phyloP scores from a whole-genome alignment of 495 filamentous ascomycete species.

The Aspergillus nanangensis region DNA sequence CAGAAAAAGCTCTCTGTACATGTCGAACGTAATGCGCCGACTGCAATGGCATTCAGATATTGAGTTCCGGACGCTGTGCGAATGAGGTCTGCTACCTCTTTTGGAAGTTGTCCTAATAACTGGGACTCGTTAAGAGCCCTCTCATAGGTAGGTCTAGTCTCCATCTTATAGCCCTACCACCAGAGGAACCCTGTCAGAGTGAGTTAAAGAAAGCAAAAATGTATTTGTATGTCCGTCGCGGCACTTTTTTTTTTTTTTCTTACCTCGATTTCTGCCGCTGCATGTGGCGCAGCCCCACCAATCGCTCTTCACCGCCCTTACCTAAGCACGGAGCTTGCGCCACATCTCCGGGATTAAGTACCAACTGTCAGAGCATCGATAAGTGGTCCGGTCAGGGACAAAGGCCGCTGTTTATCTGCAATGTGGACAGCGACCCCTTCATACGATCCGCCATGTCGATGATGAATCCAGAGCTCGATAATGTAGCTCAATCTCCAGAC shows the following conservation, averaged over 20 bases:
- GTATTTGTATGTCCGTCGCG: slow-evolving; percentile 9
- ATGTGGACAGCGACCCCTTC: slow-evolving; percentile 6
- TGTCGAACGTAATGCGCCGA: slow-evolving; percentile 58
- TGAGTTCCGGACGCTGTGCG: slow-evolving; percentile 54
- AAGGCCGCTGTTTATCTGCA: slow-evolving; percentile 8
- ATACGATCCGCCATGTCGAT: slow-evolving; percentile 14
- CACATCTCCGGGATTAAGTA: slow-evolving; percentile 16
- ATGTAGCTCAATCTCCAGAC: slow-evolving; percentile 9
- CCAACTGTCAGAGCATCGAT: slow-evolving; percentile 3
- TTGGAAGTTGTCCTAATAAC: slow-evolving; percentile 53
- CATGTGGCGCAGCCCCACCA: slow-evolving; percentile 29
- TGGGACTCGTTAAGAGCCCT: slow-evolving; percentile 41
- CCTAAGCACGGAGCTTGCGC: slow-evolving; percentile 27
- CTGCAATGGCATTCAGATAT: slow-evolving; percentile 67
- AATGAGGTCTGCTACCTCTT: slow-evolving; percentile 61
- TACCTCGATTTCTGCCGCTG: slow-evolving; percentile 30
- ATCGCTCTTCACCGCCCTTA: slow-evolving; percentile 29
- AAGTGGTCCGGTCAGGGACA: slow-evolving; percentile 8
- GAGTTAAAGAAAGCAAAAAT: slow-evolving; percentile 21
- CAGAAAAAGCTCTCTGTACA: slow-evolving; percentile 65
- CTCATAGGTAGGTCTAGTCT: slow-evolving; percentile 41
- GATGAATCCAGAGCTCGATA: slow-evolving; percentile 10
- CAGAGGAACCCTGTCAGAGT: slow-evolving; percentile 29
- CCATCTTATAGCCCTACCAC: slow-evolving; percentile 37
- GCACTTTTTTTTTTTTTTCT: slow-evolving; percentile 33